Evolutionary conservation across 2,329 filamentous ascomycete species (phyloP).

Genomic region (Chalaropsis ovoidea): DNA sequence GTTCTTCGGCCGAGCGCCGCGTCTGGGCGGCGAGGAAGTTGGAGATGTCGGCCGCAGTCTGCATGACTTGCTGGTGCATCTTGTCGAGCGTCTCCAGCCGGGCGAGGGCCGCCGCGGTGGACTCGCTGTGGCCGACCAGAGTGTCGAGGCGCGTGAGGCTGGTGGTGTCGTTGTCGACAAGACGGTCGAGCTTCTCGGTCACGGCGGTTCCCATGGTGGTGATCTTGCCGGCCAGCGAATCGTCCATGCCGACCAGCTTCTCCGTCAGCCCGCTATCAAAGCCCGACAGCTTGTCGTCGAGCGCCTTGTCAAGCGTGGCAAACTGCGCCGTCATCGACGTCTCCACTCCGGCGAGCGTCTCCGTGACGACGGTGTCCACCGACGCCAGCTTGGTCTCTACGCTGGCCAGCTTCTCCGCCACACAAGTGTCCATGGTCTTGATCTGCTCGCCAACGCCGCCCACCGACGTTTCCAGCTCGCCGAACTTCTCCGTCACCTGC

Average conservation of each 20-base stretch:
- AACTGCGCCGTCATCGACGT: conserved; percentile 21
- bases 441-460: conserved; percentile 17
- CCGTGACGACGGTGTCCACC: conserved; percentile 13
- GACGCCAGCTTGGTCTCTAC: conserved; percentile 18
- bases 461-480: conserved; percentile 20
- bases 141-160: conserved; percentile 27
- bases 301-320: conserved; percentile 19
- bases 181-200: conserved; percentile 43
- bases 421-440: conserved; percentile 3
- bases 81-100: conserved; percentile 70
- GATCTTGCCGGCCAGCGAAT: conserved; percentile 21
- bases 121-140: conserved; percentile 48
- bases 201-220: conserved; percentile 12
- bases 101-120: conserved; percentile 57
- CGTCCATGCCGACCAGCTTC: conserved; percentile 24
- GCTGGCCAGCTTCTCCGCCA: conserved; percentile 16
- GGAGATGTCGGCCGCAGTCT: conserved; percentile 73
- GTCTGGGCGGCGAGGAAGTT: conserved; percentile 71
- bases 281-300: conserved; percentile 19
- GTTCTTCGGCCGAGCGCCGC: conserved; percentile 62
- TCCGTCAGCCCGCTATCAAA: conserved; percentile 20
- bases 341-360: conserved; percentile 18
- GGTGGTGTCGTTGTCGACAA: conserved; percentile 32
- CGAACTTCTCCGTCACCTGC: conserved; percentile 20
- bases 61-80: conserved; percentile 66